Base-by-base conservation (phyloP, 2,329 filamentous ascomycete species). In the Calonectria hongkongensis region DNA sequence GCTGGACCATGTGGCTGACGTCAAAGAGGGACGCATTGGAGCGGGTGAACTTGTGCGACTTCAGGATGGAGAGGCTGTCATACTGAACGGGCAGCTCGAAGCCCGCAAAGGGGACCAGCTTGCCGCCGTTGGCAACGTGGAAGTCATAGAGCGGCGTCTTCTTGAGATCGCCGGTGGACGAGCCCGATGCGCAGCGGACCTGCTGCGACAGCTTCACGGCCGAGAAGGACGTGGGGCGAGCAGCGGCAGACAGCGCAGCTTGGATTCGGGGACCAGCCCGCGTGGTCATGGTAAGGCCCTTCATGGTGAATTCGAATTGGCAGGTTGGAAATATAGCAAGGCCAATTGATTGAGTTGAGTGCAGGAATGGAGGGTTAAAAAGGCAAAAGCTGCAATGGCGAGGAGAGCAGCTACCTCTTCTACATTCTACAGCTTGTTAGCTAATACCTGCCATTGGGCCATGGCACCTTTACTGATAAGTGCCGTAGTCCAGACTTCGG, bases 61-160 rank as follows among this genome's bases (percentile, higher is more conserved):
- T 94, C 77, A 91, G 89, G 75, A 98, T 93, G 78, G 93, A 93
- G 76, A 94, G 89, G 76, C 92, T 90, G 41, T 89, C 85, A 87
- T 98, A 99, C 84, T 97, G 94, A 54, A 99, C 92, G 9, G 97
- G 97, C 95, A 99, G 98, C 79, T 91, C 89, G 87, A 93, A 98
- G 77, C 95, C 95, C 75, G 94, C 96, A 85, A 98, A 99, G n/a
- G 95, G 94, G 63, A 98, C 96, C 92, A 98, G 97, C 87, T 98
- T 98, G 77, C 90, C 97, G 78, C 95, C 95, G 82, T 94, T 88
- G 71, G 91, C 89, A 74, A 96, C 81, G 84, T 98, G 94, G 27
- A 97, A 87, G 79, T 95, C 92, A 84, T 96, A 94, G 27, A 98
- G 88, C 33, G 93, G 92, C 3, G 95, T 97, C 85, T 89, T 93